phyloP scores from a whole-genome alignment of 202 grass and related monocot species.

The Elaeis oleifera region DNA sequence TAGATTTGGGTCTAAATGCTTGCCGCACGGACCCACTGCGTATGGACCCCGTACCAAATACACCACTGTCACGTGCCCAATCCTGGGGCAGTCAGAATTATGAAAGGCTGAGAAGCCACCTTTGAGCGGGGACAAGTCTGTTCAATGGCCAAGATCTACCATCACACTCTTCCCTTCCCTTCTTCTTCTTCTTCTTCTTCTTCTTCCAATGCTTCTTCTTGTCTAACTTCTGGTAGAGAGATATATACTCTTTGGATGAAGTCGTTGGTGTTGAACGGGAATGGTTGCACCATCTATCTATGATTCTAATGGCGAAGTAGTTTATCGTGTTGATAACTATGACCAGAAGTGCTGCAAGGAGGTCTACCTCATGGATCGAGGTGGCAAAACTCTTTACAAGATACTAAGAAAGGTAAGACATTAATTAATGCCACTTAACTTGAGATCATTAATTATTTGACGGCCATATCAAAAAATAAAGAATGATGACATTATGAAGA shows the following conservation, averaged over 20 bases:
- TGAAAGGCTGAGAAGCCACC: too few relatives aligned
- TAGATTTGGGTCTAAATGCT: too few relatives aligned
- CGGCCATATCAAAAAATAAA: too few relatives aligned
- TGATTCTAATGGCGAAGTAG: conserved; percentile 53
- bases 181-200: not conserved
- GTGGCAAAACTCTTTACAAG: conserved; percentile 55
- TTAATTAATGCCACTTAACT: not conserved
- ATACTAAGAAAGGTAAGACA: conserved; percentile 47
- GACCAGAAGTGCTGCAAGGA: conserved; percentile 30
- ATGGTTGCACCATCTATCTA: conserved; percentile 67
- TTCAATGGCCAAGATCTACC: too few relatives aligned
- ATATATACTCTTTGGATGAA: conserved; percentile 93
- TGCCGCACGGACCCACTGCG: too few relatives aligned
- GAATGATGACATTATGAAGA: too few relatives aligned
- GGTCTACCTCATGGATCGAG: conserved; percentile 77
- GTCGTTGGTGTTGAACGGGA: conserved; percentile 64
- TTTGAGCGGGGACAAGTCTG: too few relatives aligned
- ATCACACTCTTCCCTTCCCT: not conserved
- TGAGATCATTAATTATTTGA: too few relatives aligned
- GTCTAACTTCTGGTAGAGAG: conserved; percentile 37
- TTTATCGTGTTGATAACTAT: conserved; percentile 88
- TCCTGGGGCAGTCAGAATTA: too few relatives aligned
- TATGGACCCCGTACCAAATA: too few relatives aligned
- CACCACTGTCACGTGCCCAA: too few relatives aligned
- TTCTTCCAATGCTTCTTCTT: not conserved